Percentiles rank a stretch among this genome's conserved stretches.
phyloP scores from a whole-genome alignment of 2,329 filamentous ascomycete species.

The Nemania abortiva region DNA sequence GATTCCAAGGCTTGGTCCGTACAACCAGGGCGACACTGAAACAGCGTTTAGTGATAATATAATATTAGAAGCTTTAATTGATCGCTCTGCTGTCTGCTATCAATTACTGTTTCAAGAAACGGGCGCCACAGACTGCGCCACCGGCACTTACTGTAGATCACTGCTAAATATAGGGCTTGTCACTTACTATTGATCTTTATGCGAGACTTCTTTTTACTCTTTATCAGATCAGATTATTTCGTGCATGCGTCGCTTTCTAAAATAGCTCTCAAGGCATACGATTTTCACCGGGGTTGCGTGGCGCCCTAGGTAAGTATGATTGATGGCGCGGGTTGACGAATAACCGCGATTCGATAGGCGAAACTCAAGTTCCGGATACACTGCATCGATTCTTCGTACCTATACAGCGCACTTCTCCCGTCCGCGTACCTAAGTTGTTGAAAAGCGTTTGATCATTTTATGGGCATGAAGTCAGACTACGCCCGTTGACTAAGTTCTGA shows the following conservation, averaged over 20 bases:
- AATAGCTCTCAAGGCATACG: background rate
- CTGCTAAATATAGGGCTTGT: conserved; percentile 17
- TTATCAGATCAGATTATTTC: background rate
- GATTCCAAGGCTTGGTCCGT: too few relatives aligned
- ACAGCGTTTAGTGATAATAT: background rate
- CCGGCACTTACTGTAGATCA: background rate
- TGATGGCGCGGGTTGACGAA: background rate
- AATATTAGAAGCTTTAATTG: background rate
- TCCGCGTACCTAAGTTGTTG: background rate
- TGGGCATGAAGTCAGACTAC: background rate
- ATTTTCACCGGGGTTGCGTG: background rate
- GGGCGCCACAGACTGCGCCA: background rate
- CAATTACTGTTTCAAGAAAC: background rate
- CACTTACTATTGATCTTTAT: background rate
- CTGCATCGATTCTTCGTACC: too few relatives aligned
- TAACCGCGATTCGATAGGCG: background rate
- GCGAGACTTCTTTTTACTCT: background rate
- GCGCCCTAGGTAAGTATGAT: background rate
- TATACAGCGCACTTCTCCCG: too few relatives aligned
- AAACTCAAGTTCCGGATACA: background rate
- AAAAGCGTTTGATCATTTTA: background rate
- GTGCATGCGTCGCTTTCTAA: background rate
- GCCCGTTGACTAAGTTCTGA: too few relatives aligned
- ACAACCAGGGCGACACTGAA: too few relatives aligned
- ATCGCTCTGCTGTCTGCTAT: background rate